phyloP scores from a whole-genome alignment of 306 rosid genomes.

The Canavalia ensiformis region DNA sequence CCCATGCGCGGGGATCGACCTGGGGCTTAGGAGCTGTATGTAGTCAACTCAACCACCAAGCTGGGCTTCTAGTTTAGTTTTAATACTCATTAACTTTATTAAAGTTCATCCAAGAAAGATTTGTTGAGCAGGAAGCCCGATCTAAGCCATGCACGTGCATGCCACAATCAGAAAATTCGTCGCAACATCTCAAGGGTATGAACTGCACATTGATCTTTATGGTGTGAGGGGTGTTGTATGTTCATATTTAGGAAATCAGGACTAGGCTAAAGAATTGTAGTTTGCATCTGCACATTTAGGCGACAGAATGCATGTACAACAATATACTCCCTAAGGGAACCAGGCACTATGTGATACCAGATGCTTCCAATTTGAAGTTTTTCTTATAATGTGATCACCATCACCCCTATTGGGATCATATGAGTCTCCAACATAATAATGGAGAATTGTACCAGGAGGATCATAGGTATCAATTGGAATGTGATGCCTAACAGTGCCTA shows the following conservation, averaged over 20 bases:
- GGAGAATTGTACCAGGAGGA: slow-evolving; percentile 93
- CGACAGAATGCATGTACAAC: slow-evolving; percentile 99
- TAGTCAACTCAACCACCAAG: too few relatives aligned
- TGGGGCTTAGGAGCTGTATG: too few relatives aligned
- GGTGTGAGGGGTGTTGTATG: slow-evolving; percentile 18
- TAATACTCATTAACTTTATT: too few relatives aligned
- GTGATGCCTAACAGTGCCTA: slow-evolving; percentile 94
- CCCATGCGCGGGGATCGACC: too few relatives aligned
- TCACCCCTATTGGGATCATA: slow-evolving; percentile 73
- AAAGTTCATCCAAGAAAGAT: too few relatives aligned
- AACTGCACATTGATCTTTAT: too few relatives aligned
- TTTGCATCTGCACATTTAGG: slow-evolving; percentile 96
- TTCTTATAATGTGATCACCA: slow-evolving; percentile 87
- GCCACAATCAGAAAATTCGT: too few relatives aligned
- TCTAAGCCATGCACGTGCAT: too few relatives aligned
- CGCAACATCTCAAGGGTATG: too few relatives aligned
- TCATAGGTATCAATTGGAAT: slow-evolving; percentile 90
- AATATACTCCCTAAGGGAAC: slow-evolving; percentile 92
- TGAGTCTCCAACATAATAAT: slow-evolving; percentile 93
- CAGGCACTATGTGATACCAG: slow-evolving; percentile 92
- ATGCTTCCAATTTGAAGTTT: slow-evolving; percentile 76
- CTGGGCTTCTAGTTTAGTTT: too few relatives aligned
- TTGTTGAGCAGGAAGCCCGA: too few relatives aligned
- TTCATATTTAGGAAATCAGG: slow-evolving; percentile 97
- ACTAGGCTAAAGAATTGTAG: slow-evolving; percentile 94